Evolutionary conservation across 2,329 filamentous ascomycete species (phyloP).

Genomic region (Byssochlamys sp.): DNA sequence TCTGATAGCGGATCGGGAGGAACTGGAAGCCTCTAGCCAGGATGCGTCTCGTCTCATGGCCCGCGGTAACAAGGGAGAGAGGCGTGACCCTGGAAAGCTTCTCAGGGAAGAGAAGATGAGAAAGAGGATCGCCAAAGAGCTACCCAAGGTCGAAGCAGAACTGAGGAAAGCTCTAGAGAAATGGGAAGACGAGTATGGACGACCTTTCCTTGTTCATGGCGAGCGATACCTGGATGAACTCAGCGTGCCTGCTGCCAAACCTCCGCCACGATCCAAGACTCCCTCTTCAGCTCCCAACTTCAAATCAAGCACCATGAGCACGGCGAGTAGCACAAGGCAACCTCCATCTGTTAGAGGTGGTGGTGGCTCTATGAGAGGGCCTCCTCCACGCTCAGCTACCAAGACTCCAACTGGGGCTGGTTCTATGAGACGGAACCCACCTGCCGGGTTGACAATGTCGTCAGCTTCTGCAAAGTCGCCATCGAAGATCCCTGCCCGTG

Average conservation of each 20-base stretch:
- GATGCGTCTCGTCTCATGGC: constrained; percentile 89
- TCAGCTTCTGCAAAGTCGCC: constrained; percentile 33
- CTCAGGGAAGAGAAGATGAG: constrained; percentile 96
- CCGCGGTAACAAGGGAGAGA: constrained; percentile 85
- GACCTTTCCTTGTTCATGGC: constrained; percentile 85
- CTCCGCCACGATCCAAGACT: constrained; percentile 44
- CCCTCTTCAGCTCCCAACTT: constrained; percentile 27
- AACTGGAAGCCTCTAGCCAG: constrained; percentile 80
- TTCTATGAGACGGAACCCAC: constrained; percentile 32
- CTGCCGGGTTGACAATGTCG: constrained; percentile 1
- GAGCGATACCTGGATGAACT: constrained; percentile 81
- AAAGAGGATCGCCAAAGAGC: constrained; percentile 89
- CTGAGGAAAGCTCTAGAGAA: constrained; percentile 68
- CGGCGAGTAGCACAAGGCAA: constrained; percentile 9
- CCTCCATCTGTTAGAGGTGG: constrained; percentile 20
- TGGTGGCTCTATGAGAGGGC: constrained; percentile 30
- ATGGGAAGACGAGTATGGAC: constrained; percentile 90
- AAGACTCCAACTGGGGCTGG: constrained; percentile 38
- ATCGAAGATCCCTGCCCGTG: constrained; percentile 40
- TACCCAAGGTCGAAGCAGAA: constrained; percentile 84
- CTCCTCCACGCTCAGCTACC: constrained; percentile 34
- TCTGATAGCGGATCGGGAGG: constrained; percentile 75
- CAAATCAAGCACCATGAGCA: constrained; percentile 12
- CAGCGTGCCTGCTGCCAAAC: constrained; percentile 58
- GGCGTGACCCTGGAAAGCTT: constrained; percentile 85